Conservation (phyloP, 495 filamentous ascomycete genomes). For the Echria macrotheca region DNA sequence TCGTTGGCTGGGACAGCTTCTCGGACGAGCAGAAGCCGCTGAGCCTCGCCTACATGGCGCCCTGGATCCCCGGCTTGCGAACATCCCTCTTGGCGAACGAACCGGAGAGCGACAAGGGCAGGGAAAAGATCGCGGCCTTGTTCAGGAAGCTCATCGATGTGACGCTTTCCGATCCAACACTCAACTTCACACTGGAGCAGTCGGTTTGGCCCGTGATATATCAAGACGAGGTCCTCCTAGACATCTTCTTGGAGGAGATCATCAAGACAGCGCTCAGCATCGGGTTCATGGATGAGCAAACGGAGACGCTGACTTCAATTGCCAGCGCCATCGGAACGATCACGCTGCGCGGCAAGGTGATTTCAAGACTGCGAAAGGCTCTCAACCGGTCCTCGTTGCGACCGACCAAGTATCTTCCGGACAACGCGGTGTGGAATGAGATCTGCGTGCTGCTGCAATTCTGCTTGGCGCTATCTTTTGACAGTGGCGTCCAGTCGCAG, state of each 20-base stretch:
- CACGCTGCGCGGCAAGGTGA: conserved; percentile 55
- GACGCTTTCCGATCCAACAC: conserved; percentile 48
- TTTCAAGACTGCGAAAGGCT: conserved; percentile 56
- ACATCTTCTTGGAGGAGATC: conserved; percentile 60
- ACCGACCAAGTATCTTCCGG: conserved; percentile 54
- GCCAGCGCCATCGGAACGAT: conserved; percentile 55
- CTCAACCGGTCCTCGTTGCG: conserved; percentile 58
- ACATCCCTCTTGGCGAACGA: conserved; percentile 52
- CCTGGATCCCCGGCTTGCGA: conserved; percentile 55
- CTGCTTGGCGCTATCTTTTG: conserved; percentile 58
- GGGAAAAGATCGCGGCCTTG: conserved; percentile 54
- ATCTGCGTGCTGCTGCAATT: conserved; percentile 59
- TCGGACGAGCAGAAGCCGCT: conserved; percentile 56
- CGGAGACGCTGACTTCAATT: conserved; percentile 55
- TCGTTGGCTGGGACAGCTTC: conserved; percentile 63
- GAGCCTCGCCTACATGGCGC: conserved; percentile 61
- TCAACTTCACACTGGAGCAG: conserved; percentile 55
- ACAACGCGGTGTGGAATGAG: conserved; percentile 60
- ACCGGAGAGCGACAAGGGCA: conserved; percentile 53
- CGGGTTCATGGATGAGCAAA: conserved; percentile 51
- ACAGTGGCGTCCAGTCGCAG: conserved; percentile 57
- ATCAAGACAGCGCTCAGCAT: conserved; percentile 53
- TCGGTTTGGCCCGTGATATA: conserved; percentile 57
- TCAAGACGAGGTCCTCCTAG: conserved; percentile 54
- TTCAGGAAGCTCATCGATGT: conserved; percentile 60